Evolutionary conservation across 805 yeast genomes (phyloP).

Genomic region (Metschnikowia cerradonensis): DNA sequence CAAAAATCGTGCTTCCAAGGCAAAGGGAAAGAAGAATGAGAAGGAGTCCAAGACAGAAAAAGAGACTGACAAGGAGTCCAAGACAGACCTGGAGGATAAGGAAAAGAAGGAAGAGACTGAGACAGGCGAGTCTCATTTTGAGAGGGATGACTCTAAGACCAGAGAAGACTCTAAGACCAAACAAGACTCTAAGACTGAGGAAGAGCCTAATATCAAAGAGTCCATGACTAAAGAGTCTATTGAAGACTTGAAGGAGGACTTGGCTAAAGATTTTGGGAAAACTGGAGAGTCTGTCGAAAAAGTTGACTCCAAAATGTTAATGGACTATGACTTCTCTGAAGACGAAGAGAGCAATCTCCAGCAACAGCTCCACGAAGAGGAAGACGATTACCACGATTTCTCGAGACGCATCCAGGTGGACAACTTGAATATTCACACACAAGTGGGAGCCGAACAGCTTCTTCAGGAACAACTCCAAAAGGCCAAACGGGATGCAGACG

Average conservation of each 20-base stretch:
- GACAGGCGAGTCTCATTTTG: too few species aligned
- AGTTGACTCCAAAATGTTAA: conserved; percentile 4
- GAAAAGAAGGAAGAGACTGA: too few species aligned
- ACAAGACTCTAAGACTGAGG: too few species aligned
- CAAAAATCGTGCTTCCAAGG: too few species aligned
- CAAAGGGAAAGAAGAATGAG: background rate
- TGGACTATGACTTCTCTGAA: conserved; percentile 67
- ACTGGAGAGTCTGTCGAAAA: background rate
- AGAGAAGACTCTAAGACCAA: too few species aligned
- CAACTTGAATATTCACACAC: conserved; percentile 28
- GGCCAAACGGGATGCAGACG: conserved; percentile 85
- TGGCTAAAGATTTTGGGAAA: background rate
- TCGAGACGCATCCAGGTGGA: conserved; percentile 29
- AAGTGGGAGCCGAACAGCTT: conserved; percentile 41
- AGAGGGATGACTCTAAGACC: too few species aligned
- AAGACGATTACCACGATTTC: conserved; percentile 65
- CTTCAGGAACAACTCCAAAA: conserved; percentile 60
- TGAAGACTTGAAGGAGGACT: too few species aligned
- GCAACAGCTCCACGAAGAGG: conserved; percentile 64
- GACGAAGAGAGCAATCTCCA: conserved; percentile 71
- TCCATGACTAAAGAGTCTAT: too few species aligned
- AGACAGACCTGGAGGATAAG: too few species aligned
- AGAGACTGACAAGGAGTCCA: too few species aligned
- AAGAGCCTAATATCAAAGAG: too few species aligned
- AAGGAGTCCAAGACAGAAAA: background rate